phyloP scores from a whole-genome alignment of 1,139 yeast species.

The Taphrina pruni region DNA sequence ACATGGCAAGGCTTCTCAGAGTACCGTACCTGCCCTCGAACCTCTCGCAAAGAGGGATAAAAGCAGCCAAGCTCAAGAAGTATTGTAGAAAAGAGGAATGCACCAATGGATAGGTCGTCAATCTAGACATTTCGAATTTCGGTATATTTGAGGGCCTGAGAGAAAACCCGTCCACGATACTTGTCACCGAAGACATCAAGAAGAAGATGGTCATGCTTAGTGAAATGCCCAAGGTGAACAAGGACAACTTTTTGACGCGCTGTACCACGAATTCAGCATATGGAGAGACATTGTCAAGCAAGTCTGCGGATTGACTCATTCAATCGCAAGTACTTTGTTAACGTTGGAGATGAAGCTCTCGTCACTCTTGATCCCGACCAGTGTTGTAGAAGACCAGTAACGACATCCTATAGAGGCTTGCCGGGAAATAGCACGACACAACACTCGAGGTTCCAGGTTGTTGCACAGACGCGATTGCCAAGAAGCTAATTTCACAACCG shows the following conservation, averaged over 20 bases:
- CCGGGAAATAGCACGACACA: no score
- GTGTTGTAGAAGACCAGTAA: no score
- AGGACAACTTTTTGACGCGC: slow-evolving; percentile 29
- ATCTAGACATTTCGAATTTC: slow-evolving; percentile 56
- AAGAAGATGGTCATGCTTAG: slow-evolving; percentile 26
- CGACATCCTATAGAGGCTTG: no score
- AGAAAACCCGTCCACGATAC: slow-evolving; percentile 21
- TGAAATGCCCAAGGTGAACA: slow-evolving; percentile 20
- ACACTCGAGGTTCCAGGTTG: no score
- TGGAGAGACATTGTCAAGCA: slow-evolving; percentile 28
- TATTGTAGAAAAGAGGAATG: slow-evolving; percentile 71
- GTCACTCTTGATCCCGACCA: no score
- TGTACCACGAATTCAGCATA: slow-evolving; percentile 12
- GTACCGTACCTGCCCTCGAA: slow-evolving; percentile 85
- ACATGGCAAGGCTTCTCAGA: slow-evolving; percentile 80
- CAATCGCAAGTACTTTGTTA: neutral
- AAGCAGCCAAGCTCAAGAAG: slow-evolving; percentile 64
- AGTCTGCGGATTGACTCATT: slow-evolving; percentile 19
- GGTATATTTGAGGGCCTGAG: slow-evolving; percentile 29
- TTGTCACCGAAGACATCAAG: slow-evolving; percentile 22
- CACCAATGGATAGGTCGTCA: slow-evolving; percentile 77
- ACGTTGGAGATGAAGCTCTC: neutral
- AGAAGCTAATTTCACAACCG: no score
- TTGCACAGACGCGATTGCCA: no score
- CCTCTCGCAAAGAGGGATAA: slow-evolving; percentile 64